A percentile compares a stretch with the other conserved stretches of the same genome.
These are phyloP conservation scores for Aspergillus asperescens DNA, from an alignment of 495 filamentous ascomycete species.

Conservation along the genomic window DNA sequence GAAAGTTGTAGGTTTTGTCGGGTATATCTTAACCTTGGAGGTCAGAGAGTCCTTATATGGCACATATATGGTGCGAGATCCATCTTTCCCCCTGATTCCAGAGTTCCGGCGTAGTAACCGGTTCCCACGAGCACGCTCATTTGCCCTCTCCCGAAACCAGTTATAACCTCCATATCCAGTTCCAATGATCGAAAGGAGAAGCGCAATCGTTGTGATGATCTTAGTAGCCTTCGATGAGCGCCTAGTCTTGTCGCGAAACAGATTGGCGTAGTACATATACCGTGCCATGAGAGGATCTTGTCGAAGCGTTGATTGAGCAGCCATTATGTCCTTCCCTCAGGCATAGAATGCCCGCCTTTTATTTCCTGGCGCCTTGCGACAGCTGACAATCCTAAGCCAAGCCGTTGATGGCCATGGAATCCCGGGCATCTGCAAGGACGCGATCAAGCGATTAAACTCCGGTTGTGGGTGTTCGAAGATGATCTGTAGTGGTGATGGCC, in stretches of 20 bases:
- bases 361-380: slow-evolving; percentile 10
- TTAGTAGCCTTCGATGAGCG: slow-evolving; percentile 62
- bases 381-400: slow-evolving; percentile 18
- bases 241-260: slow-evolving; percentile 55
- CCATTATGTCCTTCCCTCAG: slow-evolving; percentile 50
- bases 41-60: slow-evolving; percentile 77
- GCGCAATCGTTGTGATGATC: slow-evolving; percentile 66
- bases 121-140: slow-evolving; percentile 72
- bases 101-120: slow-evolving; percentile 85
- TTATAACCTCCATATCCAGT: slow-evolving; percentile 68
- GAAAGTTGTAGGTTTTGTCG: slow-evolving; percentile 91
- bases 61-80: slow-evolving; percentile 88
- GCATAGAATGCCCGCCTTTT: not conserved
- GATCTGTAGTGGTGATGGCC: not conserved
- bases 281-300: slow-evolving; percentile 66
- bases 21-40: slow-evolving; percentile 84
- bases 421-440: slow-evolving; percentile 7
- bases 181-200: slow-evolving; percentile 70
- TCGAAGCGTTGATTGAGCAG: slow-evolving; percentile 79
- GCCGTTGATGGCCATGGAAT: slow-evolving; percentile 18
- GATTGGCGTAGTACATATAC: slow-evolving; percentile 58
- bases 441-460: not conserved
- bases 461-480: no score
- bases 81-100: slow-evolving; percentile 86
- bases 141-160: slow-evolving; percentile 63